Evolutionary conservation across 2,329 filamentous ascomycete species (phyloP).

Genomic region (Magnaporthiopsis rhizophila): DNA sequence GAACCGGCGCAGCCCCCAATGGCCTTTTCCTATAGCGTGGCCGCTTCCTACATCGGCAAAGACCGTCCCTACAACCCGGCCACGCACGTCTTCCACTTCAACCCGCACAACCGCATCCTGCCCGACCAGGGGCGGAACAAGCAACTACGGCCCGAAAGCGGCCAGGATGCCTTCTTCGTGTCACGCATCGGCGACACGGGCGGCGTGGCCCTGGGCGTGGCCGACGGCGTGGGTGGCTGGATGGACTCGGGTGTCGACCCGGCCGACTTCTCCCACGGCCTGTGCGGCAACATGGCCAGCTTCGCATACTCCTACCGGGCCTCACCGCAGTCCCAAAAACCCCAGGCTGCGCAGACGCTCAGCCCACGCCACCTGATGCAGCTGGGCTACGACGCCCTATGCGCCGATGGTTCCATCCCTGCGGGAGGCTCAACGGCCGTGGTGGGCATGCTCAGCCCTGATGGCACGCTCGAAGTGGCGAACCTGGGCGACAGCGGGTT

Average conservation of each 20-base stretch:
- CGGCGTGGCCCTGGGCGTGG: conserved; percentile 76
- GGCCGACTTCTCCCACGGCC: conserved; percentile 86
- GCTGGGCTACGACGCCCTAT: conserved; percentile 74
- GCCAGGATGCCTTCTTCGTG: conserved; percentile 95
- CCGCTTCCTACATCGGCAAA: conserved; percentile 70
- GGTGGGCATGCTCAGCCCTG: conserved; percentile 65
- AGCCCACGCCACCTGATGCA: conserved; percentile 68
- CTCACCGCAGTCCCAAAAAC: conserved; percentile 13
- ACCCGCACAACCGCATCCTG: conserved; percentile 52
- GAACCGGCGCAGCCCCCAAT: background rate
- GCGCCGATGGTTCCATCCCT: conserved; percentile 60
- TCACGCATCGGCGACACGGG: conserved; percentile 65
- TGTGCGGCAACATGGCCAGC: conserved; percentile 89
- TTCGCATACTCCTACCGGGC: conserved; percentile 53
- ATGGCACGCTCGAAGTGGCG: conserved; percentile 75
- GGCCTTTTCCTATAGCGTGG: conserved; percentile 59
- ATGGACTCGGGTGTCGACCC: conserved; percentile 87
- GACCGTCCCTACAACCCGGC: conserved; percentile 58
- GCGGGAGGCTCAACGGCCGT: conserved; percentile 91
- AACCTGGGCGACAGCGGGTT: conserved; percentile 96
- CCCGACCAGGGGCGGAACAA: conserved; percentile 47
- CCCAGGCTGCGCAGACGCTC: conserved; percentile 25
- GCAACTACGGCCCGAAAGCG: conserved; percentile 63
- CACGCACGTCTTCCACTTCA: conserved; percentile 66
- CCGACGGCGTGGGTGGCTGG: conserved; percentile 95